These are phyloP conservation scores for Spathaspora sp. DNA, from an alignment of 1,139 yeast species.

Conservation along the genomic window DNA sequence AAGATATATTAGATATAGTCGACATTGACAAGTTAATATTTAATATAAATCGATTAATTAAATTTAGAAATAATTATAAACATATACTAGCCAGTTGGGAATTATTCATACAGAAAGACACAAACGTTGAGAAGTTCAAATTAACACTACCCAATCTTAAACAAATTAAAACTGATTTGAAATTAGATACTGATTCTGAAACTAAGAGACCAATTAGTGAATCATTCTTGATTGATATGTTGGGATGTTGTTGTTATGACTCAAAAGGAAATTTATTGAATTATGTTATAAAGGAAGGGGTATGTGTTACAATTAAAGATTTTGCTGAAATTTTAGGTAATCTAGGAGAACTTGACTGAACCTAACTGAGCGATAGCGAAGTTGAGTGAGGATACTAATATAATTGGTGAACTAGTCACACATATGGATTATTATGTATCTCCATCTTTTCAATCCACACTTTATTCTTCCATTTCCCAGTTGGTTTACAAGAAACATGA, in stretches of 20 bases:
- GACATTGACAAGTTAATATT: constrained; percentile 42
- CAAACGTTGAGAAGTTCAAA: constrained; percentile 15
- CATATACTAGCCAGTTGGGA: constrained; percentile 36
- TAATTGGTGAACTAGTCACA: neutral
- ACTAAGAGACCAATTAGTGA: constrained; percentile 25
- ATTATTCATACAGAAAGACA: constrained; percentile 27
- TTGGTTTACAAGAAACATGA: constrained; percentile 19
- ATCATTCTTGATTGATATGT: constrained; percentile 44
- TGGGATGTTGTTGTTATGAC: constrained; percentile 36
- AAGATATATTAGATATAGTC: constrained; percentile 34
- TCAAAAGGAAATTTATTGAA: constrained; percentile 29
- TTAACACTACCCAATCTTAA: constrained; percentile 35
- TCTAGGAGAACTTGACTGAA: constrained; percentile 35
- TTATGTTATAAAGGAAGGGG: constrained; percentile 32
- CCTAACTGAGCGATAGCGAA: neutral
- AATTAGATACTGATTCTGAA: constrained; percentile 26
- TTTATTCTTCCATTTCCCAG: constrained; percentile 21
- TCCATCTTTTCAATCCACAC: constrained; percentile 20
- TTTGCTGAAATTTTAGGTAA: constrained; percentile 45
- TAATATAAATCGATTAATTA: constrained; percentile 28
- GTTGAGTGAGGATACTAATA: neutral
- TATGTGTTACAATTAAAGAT: constrained; percentile 36
- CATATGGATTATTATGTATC: constrained; percentile 18
- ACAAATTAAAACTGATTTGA: constrained; percentile 28
- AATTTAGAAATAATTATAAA: constrained; percentile 33